Evolutionary conservation across 345 rosid species (phyloP).

Genomic region (Lenwebbia sp.): DNA sequence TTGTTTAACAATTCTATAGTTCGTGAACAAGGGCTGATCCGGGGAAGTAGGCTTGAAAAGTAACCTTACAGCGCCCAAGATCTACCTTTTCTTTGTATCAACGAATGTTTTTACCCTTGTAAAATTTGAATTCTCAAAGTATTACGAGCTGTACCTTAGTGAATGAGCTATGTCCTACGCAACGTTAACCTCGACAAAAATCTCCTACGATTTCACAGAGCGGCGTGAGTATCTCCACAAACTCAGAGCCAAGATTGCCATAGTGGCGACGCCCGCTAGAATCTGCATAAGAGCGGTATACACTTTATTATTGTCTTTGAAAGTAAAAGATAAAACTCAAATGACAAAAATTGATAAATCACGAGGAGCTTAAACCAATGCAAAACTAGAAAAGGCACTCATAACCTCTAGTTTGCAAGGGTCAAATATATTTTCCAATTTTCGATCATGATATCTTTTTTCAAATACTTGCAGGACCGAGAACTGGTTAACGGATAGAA

Average conservation of each 20-base stretch:
- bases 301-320: not conserved
- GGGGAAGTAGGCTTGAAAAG: not conserved
- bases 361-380: not conserved
- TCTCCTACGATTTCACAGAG: constrained; percentile 2
- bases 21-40: not conserved
- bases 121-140: not conserved
- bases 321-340: not conserved
- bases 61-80: not conserved
- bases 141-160: not conserved
- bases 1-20: not conserved
- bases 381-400: not conserved
- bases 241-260: constrained; percentile 36
- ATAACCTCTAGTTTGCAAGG: not conserved
- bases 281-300: constrained; percentile 21
- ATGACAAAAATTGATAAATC: not conserved
- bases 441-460: not conserved
- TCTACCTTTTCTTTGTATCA: not conserved
- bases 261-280: constrained; percentile 46
- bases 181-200: not conserved
- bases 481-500: not conserved
- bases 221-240: constrained; percentile 61
- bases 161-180: not conserved
- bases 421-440: not conserved
- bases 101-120: not conserved
- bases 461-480: not conserved